Evolutionary conservation across 2,329 filamentous ascomycete species (phyloP).

Genomic region (Botrytis sinoallii): DNA sequence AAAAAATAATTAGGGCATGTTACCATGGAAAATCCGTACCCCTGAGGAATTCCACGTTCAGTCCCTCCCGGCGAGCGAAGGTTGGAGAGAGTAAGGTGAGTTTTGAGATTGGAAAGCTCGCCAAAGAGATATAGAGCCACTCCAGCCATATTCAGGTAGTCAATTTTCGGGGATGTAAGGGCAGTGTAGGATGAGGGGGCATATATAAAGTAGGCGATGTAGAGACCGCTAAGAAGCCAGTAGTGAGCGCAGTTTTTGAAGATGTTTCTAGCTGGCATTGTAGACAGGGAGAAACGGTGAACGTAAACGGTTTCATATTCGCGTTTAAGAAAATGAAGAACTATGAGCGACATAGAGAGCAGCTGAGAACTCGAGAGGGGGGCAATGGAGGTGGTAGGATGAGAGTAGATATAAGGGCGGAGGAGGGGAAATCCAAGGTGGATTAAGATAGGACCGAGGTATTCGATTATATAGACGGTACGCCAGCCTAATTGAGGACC

Average conservation of each 20-base stretch:
- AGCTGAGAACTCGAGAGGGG: constrained; percentile 66
- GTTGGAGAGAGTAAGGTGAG: constrained; percentile 74
- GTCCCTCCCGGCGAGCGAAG: constrained; percentile 77
- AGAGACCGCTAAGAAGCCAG: constrained; percentile 78
- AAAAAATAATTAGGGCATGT: constrained; percentile 99
- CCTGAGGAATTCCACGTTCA: constrained; percentile 82
- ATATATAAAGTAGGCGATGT: constrained; percentile 85
- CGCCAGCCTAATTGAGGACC: constrained; percentile 88
- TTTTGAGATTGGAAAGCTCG: constrained; percentile 75
- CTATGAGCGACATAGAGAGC: constrained; percentile 70
- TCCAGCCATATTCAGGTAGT: constrained; percentile 60
- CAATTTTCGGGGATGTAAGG: constrained; percentile 37
- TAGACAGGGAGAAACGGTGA: constrained; percentile 90
- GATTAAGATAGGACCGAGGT: constrained; percentile 85
- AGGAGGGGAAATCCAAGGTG: constrained; percentile 70
- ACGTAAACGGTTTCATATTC: constrained; percentile 93
- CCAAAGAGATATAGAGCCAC: constrained; percentile 71
- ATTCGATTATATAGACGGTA: constrained; percentile 93
- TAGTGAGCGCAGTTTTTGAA: constrained; percentile 96
- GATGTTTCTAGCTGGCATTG: constrained; percentile 88
- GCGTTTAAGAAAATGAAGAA: constrained; percentile 87
- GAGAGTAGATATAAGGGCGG: constrained; percentile 69
- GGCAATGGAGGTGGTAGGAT: constrained; percentile 42
- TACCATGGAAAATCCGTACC: constrained; percentile 79
- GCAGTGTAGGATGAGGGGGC: constrained; percentile 68